Evolutionary conservation across 805 yeast species (phyloP), one percentile per base, ranked within the genome.

Genomic region (Teunomyces tritomae): DNA sequence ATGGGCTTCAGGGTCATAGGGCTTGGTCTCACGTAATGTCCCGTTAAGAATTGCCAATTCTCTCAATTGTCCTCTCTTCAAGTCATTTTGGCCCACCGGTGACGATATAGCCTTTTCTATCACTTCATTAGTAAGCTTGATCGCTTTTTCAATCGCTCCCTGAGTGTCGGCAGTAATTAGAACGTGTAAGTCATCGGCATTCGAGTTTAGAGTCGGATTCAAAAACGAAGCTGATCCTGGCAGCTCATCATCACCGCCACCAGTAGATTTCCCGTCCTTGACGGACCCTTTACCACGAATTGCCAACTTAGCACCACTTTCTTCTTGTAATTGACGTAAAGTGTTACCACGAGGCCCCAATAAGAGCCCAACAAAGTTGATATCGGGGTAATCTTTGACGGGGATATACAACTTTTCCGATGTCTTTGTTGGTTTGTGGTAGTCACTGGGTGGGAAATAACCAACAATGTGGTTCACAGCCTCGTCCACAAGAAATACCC

Each of bases 261-360:
- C 68, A 48, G 79, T 78, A 20, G 68, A 65, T 63, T 83, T 86
- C 28, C 98, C 98, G 60, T 89, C 96, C 61, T 92, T 92, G 14
- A 90, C 96, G 1, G 97, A 91, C 0, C 99, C 99, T 56, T 87
- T 84, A 26, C 99, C 99, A 56, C 99, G 76, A 43, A 94, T 87
- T 2, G 91, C 95, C 49, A 94, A 85, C 54, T 78, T 81, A 13
- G 98, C 97, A 1, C 96, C 96, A 34, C 96, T 85, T 43, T 85
- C 83, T 27, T 80, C 83, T 62, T 92, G 96, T 65, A 95, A 69
- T 56, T 82, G 80, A 50, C 87, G 80, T 57, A 92, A 68, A 0
- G 97, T 92, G 57, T 87, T 85, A 20, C 98, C 99, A 73, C 99
- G 83, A 28, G 99, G 99, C 0, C 99, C 99, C 43, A 94, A 67